Evolutionary conservation across 2,329 filamentous ascomycete species (phyloP).

Genomic region (Paramyrothecium roridum): DNA sequence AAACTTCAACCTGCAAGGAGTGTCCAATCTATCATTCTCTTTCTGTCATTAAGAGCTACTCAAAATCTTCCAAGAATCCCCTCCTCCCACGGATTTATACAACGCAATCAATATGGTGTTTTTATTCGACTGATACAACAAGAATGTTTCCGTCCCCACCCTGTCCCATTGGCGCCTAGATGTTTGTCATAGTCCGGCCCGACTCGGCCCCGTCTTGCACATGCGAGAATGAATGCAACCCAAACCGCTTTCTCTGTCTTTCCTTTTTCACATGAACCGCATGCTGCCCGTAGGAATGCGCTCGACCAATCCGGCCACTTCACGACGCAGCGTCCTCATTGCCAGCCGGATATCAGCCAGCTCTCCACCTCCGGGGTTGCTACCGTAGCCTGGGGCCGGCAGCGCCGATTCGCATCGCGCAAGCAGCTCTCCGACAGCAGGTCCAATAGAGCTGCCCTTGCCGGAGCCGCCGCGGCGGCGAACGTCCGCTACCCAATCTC

Average conservation of each 20-base stretch:
- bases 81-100: conserved; percentile 20
- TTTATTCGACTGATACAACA: conserved; percentile 19
- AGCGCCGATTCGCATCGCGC: conserved; percentile 45
- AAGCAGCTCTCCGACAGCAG: conserved; percentile 48
- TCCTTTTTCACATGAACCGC: conserved; percentile 37
- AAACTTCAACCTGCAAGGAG: too few relatives aligned
- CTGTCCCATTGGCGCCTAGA: conserved; percentile 23
- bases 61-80: conserved; percentile 7
- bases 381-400: conserved; percentile 32
- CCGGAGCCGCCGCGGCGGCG: conserved; percentile 41
- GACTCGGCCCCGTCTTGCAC: too few relatives aligned
- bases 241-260: too few relatives aligned
- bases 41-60: conserved; percentile 16
- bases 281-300: conserved; percentile 38
- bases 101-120: conserved; percentile 8
- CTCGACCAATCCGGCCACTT: conserved; percentile 41
- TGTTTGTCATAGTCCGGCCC: conserved; percentile 19
- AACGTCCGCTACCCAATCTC: conserved; percentile 46
- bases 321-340: conserved; percentile 38
- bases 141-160: conserved; percentile 7
- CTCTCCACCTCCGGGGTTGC: conserved; percentile 43
- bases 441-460: conserved; percentile 35
- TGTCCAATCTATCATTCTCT: too few relatives aligned
- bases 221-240: too few relatives aligned
- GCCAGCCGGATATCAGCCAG: conserved; percentile 39